Evolutionary conservation across 2,329 filamentous ascomycete genomes (phyloP).

Genomic region (Nothopassalora personata): DNA sequence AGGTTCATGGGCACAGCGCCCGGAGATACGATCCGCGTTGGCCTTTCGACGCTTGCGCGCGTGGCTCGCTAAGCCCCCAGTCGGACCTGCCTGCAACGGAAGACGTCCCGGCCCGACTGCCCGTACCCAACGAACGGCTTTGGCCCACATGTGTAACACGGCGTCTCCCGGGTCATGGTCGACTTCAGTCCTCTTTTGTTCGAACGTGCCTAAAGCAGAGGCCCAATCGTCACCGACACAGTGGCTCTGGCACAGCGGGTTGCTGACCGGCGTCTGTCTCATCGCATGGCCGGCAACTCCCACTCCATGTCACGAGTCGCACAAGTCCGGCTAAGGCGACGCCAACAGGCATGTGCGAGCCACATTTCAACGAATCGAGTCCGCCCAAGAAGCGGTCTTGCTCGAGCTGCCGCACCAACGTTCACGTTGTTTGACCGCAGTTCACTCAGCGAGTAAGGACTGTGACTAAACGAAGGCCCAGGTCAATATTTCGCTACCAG

Average conservation of each 20-base stretch:
- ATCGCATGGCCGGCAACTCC: too few relatives aligned
- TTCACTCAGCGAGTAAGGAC: background rate
- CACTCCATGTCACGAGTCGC: background rate
- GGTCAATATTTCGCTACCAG: constrained; percentile 2
- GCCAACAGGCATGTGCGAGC: background rate
- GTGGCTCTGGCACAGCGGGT: background rate
- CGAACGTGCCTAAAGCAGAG: background rate
- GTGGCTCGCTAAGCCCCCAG: background rate
- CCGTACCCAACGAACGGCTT: constrained; percentile 2
- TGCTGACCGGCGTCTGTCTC: background rate
- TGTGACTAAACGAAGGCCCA: background rate
- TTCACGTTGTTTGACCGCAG: background rate
- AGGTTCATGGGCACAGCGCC: background rate
- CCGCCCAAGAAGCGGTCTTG: background rate
- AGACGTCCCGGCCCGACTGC: constrained; percentile 2
- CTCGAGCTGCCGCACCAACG: constrained; percentile 1
- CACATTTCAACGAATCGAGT: background rate
- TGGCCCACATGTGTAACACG: background rate
- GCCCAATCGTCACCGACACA: background rate
- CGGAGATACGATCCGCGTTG: constrained; percentile 6
- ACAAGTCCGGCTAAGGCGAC: background rate
- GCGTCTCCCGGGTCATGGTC: background rate
- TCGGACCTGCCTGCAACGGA: background rate
- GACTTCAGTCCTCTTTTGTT: background rate
- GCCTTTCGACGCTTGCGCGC: constrained; percentile 5